Percentiles rank a stretch among this genome's conserved stretches.
phyloP scores from a whole-genome alignment of 2,329 filamentous ascomycete genomes.

The Piedraia hortae region DNA sequence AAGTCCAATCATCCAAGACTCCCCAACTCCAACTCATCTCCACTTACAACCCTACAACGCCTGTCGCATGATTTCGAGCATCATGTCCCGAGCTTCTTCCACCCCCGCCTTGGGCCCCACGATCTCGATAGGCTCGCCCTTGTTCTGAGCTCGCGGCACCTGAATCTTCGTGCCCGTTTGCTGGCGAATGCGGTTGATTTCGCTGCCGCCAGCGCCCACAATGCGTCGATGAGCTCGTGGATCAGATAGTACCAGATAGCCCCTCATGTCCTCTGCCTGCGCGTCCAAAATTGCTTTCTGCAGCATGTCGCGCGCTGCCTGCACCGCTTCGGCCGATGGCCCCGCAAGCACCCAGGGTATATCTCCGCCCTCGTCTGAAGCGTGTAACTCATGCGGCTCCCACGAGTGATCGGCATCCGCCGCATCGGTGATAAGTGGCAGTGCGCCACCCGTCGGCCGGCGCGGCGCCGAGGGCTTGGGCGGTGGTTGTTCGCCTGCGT shows the following conservation, averaged over 20 bases:
- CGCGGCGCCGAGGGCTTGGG: conserved; percentile 29
- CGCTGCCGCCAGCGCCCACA: conserved; percentile 65
- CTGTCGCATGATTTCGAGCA: conserved; percentile 45
- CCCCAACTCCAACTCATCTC: background rate
- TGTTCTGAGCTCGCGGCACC: conserved; percentile 54
- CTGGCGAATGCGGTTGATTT: conserved; percentile 79
- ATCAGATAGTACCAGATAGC: conserved; percentile 74
- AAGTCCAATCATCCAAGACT: too few relatives aligned
- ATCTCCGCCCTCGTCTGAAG: conserved; percentile 28
- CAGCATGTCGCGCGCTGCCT: conserved; percentile 53
- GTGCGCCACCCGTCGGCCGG: conserved; percentile 26
- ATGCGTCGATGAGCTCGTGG: conserved; percentile 72
- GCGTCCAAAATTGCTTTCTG: conserved; percentile 46
- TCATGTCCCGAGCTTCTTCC: conserved; percentile 67
- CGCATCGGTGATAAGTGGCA: conserved; percentile 88
- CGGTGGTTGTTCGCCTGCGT: conserved; percentile 54
- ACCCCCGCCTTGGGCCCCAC: conserved; percentile 52
- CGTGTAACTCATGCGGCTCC: conserved; percentile 54
- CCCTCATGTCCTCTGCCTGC: conserved; percentile 40
- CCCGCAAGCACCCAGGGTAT: conserved; percentile 82
- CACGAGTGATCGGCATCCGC: conserved; percentile 45
- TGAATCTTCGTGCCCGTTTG: conserved; percentile 84
- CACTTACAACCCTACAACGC: conserved; percentile 9
- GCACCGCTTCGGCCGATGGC: conserved; percentile 39
- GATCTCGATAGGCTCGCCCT: conserved; percentile 69